These are phyloP conservation scores for Chenopodium album DNA, from an alignment of 148 eudicot species.

Conservation along the genomic window DNA sequence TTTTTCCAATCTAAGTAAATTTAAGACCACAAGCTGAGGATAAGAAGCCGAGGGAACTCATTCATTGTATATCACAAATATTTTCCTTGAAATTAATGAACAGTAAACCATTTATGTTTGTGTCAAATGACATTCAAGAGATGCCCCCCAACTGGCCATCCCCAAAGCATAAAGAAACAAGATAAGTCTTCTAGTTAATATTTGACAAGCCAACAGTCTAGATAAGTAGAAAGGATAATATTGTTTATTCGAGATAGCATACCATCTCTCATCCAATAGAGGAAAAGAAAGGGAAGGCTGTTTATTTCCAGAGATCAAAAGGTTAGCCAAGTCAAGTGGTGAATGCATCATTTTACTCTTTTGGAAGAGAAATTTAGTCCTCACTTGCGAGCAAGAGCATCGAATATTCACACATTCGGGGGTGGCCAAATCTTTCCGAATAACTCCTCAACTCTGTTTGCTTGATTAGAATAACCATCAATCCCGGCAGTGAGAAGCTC, in stretches of 20 bases:
- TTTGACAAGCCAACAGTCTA: background rate
- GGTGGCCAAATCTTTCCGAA: conserved; percentile 98
- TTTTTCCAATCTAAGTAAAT: too few species aligned
- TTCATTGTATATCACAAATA: background rate
- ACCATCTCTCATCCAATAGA: background rate
- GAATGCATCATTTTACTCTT: background rate
- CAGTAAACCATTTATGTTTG: background rate
- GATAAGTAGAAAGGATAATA: background rate
- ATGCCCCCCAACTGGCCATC: background rate
- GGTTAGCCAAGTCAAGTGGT: background rate
- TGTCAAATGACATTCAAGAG: background rate
- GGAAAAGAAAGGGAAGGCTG: background rate
- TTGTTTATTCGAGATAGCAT: background rate
- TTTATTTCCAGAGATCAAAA: background rate
- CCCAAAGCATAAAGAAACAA: background rate
- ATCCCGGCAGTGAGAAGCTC: conserved; percentile 82
- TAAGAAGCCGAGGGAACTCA: too few species aligned
- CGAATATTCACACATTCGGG: conserved; percentile 61
- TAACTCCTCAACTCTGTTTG: conserved; percentile 73
- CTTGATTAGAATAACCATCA: conserved; percentile 72
- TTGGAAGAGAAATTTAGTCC: background rate
- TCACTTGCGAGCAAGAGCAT: background rate
- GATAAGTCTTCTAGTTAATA: background rate
- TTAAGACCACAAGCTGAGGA: too few species aligned
- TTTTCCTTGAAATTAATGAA: background rate